Evolutionary conservation across 257 asterid species (phyloP), one percentile per base, ranked within the genome.

Genomic region (Jaltomata sinuosa): DNA sequence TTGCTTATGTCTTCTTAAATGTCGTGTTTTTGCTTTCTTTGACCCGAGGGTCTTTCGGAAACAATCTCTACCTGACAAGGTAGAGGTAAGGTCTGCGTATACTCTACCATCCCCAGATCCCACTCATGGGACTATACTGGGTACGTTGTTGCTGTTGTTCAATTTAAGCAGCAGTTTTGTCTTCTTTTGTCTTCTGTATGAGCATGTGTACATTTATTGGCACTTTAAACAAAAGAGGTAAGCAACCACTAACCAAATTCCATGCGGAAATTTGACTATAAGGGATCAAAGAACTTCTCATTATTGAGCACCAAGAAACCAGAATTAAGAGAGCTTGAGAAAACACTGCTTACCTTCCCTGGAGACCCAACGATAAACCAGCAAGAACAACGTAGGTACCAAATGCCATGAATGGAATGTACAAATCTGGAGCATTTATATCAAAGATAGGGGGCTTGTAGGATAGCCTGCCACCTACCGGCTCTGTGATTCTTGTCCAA

Each of bases 321-420:
- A 77, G 14, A 77, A 25, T 21, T 34, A 47, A 77, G 42, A 49
- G 27, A 49, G 5, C 45, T 77, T 77, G 27, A 77, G 62, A 50
- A 74, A 76, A 68, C 40, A 79, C 50, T 18, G 81, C 84, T 84
- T 87, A 89, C 92, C 85, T 89, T 87, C 90, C 92, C 59, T 80
- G 85, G 83, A 89, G 87, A 68, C 92, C 91, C 86, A 89, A 49
- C 3, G 87, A 85, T 54, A 87, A 82, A 40, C 91, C 90, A 54
- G 91, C 87, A 14, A 89, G 90, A 82, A 87, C 61, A 54, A 89
- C 84, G n/a, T 89, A 89, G 45, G 91, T 87, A 47, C 89, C 90
- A 67, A 89, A 89, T 34, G 87, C 90, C 91, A 89, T 89, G 85
- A 85, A 85, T 14, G 91, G 91, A 52, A 87, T 87, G 40, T 87